These are phyloP conservation scores for Elaeis oleifera DNA, from an alignment of 202 grass and related monocot species.

Conservation along the genomic window DNA sequence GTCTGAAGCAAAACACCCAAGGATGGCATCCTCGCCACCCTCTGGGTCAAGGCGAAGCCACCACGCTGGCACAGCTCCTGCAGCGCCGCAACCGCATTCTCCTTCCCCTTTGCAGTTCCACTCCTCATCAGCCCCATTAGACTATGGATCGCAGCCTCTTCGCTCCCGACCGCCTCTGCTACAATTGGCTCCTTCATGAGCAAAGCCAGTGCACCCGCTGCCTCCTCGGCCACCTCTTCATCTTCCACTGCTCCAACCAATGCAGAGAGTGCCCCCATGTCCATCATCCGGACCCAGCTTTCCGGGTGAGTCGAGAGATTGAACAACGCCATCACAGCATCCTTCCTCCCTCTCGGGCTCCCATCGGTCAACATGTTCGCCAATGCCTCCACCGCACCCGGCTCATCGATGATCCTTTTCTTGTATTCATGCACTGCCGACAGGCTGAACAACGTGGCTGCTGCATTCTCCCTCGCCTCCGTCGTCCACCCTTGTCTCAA, in stretches of 20 bases:
- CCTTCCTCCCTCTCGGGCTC: constrained; percentile 77
- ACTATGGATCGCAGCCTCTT: constrained; percentile 50
- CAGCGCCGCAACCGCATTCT: constrained; percentile 88
- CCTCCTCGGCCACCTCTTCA: constrained; percentile 78
- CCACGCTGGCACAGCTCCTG: constrained; percentile 77
- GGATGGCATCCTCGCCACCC: constrained; percentile 49
- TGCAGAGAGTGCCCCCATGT: constrained; percentile 47
- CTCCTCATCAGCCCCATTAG: constrained; percentile 67
- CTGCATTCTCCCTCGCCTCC: constrained; percentile 89
- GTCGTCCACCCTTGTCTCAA: constrained; percentile 74
- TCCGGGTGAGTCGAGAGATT: constrained; percentile 92
- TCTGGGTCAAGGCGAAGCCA: constrained; percentile 44
- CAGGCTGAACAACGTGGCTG: constrained; percentile 85
- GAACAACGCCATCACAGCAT: constrained; percentile 96
- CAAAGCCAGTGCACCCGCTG: constrained; percentile 83
- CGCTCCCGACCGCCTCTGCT: constrained; percentile 52
- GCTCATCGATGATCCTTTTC: constrained; percentile 67
- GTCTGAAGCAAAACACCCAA: constrained; percentile 56
- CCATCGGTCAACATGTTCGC: constrained; percentile 66
- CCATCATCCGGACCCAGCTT: constrained; percentile 64
- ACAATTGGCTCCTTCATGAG: constrained; percentile 66
- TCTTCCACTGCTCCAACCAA: constrained; percentile 63
- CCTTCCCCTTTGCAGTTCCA: constrained; percentile 88
- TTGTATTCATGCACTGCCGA: constrained; percentile 96
- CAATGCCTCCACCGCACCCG: constrained; percentile 61